These are phyloP conservation scores for Fusarium sp. DNA, from an alignment of 2,329 filamentous ascomycete species.

Conservation along the genomic window DNA sequence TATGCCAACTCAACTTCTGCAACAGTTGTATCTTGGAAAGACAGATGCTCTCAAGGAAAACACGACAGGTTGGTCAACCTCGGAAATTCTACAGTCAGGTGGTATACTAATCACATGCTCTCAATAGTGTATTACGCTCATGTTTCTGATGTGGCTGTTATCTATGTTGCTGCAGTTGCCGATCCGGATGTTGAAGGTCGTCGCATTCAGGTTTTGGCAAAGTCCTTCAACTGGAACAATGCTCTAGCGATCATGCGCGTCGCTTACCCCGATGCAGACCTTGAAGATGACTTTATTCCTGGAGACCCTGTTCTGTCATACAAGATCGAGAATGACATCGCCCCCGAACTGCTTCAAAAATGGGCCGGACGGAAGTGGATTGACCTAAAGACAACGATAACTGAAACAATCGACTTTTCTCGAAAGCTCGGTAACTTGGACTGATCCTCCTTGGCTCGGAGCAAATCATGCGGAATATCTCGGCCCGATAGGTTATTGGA, in stretches of 20 bases:
- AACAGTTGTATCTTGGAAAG: slow-evolving; percentile 42
- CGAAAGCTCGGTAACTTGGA: slow-evolving; percentile 18
- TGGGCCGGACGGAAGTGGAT: slow-evolving; percentile 44
- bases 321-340: slow-evolving; percentile 36
- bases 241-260: slow-evolving; percentile 27
- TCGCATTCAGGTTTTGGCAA: slow-evolving; percentile 25
- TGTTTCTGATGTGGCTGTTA: slow-evolving; percentile 37
- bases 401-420: slow-evolving; percentile 27
- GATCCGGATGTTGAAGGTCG: slow-evolving; percentile 28
- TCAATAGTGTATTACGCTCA: slow-evolving; percentile 42
- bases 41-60: slow-evolving; percentile 3
- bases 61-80: slow-evolving; percentile 23
- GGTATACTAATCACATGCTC: neutral
- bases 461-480: neutral
- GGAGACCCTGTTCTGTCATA: slow-evolving; percentile 33
- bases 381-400: slow-evolving; percentile 15
- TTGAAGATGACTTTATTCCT: slow-evolving; percentile 33
- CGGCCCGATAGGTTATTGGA: no score
- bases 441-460: neutral
- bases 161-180: slow-evolving; percentile 37
- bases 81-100: accelerated
- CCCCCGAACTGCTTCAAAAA: slow-evolving; percentile 24
- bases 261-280: slow-evolving; percentile 16
- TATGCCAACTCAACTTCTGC: slow-evolving; percentile 37
- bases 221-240: slow-evolving; percentile 42